Conservation (phyloP, 2,329 filamentous ascomycete species). For the Ceratocystis papillata region DNA sequence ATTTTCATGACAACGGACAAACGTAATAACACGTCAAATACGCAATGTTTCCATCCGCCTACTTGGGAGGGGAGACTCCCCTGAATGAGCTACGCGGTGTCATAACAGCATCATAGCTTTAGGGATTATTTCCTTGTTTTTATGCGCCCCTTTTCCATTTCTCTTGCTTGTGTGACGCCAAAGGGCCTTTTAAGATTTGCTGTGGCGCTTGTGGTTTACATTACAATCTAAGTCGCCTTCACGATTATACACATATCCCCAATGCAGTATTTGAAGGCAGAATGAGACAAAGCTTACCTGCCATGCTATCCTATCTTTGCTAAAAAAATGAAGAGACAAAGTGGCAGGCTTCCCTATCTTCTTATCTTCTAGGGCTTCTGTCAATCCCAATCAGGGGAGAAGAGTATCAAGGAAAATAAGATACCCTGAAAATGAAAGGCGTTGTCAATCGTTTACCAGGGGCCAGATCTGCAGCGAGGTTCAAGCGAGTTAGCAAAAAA, state of each 20-base stretch:
- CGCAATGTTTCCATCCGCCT: too few relatives aligned
- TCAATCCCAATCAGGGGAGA: slow-evolving; percentile 3
- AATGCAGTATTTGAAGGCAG: too few relatives aligned
- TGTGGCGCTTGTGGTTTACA: not conserved
- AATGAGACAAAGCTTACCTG: too few relatives aligned
- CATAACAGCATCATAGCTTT: not conserved
- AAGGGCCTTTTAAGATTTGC: not conserved
- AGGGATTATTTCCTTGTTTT: not conserved
- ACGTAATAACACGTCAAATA: not conserved
- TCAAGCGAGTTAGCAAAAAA: slow-evolving; percentile 1
- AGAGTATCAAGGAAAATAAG: not conserved
- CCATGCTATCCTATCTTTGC: not conserved
- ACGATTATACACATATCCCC: too few relatives aligned
- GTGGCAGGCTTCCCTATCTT: not conserved
- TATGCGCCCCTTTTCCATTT: not conserved
- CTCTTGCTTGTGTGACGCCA: not conserved
- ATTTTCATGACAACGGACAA: not conserved
- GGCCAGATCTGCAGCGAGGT: not conserved
- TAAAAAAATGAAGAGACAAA: not conserved
- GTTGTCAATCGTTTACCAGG: not conserved
- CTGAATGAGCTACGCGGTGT: not conserved
- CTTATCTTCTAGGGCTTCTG: not conserved
- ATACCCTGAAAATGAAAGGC: not conserved
- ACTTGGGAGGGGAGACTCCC: too few relatives aligned
- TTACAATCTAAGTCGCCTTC: not conserved